Evolutionary conservation across 306 rosid species (phyloP), one percentile per base, ranked within the genome.

Genomic region (Malus sieversii): DNA sequence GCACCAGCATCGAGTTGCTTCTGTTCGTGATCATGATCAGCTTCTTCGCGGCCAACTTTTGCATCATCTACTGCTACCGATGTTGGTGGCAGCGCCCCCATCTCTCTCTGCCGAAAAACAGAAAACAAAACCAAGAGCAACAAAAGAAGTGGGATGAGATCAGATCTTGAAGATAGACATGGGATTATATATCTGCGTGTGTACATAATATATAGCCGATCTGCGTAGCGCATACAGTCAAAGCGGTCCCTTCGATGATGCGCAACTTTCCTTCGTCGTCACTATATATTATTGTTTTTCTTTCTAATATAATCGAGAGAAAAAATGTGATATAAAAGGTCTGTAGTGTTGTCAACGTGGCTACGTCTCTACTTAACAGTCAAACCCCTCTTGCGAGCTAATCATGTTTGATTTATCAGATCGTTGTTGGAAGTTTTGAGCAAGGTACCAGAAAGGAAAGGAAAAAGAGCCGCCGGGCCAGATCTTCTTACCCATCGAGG

Each of bases 1-100:
- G 97, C 97, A 22, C 96, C 97, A 3, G 96, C 97, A 74, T 92
- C 97, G 13, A 82, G 80, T 42, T 68, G 76, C 46, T 84, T 81
- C 16, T 67, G 73, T 25, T 70, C 71, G 4, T 29, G 20, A 2
- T 75, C 67, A 20, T 63, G 40, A 63, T 63, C 72, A 14, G 52
- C 70, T 38, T 75, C 81, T 44, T 71, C 40, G 40, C 2, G 75
- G 14, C 53, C 72, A 63, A 3, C 70, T 61, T 81, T 77, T 46
- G 70, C 67, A n/a, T 51, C 79, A 44, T 79, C 51, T 6, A 20
- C 66, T 44, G 11, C 40, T 25, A n/a, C 35, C 45, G 85, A 67
- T 75, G 55, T 78, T 57, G 86, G 80, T 55, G 75, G 79, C 67
- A 75, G 66, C 0, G 79, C 73, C 38, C 76, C 84, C 92, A 86